Conservation (phyloP, 1,284 basidiomycete genomes). For the Sanguinoderma infundibulare region DNA sequence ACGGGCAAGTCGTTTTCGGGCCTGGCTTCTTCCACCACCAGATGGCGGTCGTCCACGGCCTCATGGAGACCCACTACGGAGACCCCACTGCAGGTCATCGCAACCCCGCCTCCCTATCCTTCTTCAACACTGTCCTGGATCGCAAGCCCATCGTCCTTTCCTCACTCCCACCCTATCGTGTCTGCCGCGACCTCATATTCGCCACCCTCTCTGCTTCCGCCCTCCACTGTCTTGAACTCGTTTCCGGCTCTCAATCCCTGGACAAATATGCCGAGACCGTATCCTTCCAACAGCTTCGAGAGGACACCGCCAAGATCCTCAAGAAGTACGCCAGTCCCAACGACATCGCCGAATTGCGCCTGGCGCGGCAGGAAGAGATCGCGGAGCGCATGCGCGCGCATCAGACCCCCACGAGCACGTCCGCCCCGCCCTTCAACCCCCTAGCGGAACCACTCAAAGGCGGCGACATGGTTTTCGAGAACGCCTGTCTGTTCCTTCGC, state of each 20-base stretch:
- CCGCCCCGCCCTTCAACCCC: not conserved
- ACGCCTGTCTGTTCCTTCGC: conserved; percentile 39
- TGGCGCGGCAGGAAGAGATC: not conserved
- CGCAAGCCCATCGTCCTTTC: conserved; percentile 39
- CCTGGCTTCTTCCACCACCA: conserved; percentile 13
- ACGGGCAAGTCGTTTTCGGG: conserved; percentile 2
- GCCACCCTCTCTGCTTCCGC: conserved; percentile 41
- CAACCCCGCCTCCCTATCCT: conserved; percentile 39
- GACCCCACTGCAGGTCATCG: conserved; percentile 19
- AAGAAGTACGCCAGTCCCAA: not conserved
- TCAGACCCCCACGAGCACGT: not conserved
- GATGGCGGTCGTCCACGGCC: conserved; percentile 4
- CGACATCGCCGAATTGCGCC: not conserved
- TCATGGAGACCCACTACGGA: conserved; percentile 18
- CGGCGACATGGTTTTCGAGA: conserved; percentile 40
- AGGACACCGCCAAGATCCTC: not conserved
- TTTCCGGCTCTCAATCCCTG: conserved; percentile 21
- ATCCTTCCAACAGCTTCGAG: not conserved
- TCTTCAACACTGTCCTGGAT: conserved; percentile 37
- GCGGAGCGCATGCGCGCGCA: not conserved
- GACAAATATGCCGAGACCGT: not conserved
- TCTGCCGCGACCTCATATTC: conserved; percentile 41
- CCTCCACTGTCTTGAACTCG: conserved; percentile 39
- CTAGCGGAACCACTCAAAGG: not conserved
- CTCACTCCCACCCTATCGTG: conserved; percentile 39